Percentiles rank a stretch among this genome's conserved stretches.
Conservation (phyloP, 1,284 basidiomycete species). For the Kwoniella shivajii region DNA sequence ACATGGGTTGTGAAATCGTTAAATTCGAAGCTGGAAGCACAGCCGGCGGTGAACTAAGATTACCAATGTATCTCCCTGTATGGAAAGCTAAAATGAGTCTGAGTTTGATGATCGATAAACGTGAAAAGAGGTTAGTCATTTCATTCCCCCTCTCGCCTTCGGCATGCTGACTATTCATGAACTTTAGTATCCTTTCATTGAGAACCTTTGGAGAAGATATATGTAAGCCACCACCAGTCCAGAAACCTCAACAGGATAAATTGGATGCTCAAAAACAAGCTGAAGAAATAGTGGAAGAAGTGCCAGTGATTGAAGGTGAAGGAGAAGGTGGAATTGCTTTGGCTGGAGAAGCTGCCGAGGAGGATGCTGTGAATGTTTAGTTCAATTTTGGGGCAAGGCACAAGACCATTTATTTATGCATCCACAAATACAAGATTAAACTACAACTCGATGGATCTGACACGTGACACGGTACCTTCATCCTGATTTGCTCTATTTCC, state of each 20-base stretch:
- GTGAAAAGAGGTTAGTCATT: constrained; percentile 76
- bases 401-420: not conserved
- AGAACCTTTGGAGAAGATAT: constrained; percentile 51
- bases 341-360: constrained; percentile 29
- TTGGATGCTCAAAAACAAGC: constrained; percentile 16
- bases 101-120: constrained; percentile 90
- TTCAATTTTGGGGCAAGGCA: not conserved
- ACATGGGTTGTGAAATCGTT: constrained; percentile 70
- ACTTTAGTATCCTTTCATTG: constrained; percentile 42
- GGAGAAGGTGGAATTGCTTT: constrained; percentile 13
- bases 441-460: constrained; percentile 8
- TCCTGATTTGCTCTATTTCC: constrained; percentile 3
- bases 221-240: constrained; percentile 36
- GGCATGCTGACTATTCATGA: no score
- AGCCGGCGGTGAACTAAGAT: constrained; percentile 62
- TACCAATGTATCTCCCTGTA: constrained; percentile 78
- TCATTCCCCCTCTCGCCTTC: not conserved
- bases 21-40: constrained; percentile 64
- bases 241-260: constrained; percentile 17
- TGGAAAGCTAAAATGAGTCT: constrained; percentile 88
- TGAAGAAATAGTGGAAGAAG: constrained; percentile 12
- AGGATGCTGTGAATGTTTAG: constrained; percentile 10
- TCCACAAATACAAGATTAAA: not conserved
- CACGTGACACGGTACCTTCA: constrained; percentile 1
- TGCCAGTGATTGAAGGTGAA: constrained; percentile 14